phyloP scores from a whole-genome alignment of 1,284 basidiomycete species.

The Coniferiporia sulphurascens region DNA sequence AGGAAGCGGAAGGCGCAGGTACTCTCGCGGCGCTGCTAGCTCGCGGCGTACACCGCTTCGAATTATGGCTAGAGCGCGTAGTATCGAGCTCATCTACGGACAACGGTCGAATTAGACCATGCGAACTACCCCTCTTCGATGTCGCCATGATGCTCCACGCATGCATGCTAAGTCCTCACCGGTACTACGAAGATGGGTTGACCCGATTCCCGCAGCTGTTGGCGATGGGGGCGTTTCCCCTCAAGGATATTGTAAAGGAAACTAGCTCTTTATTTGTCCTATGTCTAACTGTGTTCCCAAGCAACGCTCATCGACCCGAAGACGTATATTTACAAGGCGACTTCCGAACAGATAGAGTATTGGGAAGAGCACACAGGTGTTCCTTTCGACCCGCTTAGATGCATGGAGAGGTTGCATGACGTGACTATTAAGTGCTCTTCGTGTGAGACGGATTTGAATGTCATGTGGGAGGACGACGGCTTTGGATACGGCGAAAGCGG shows the following conservation, averaged over 20 bases:
- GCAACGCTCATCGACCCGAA: not conserved
- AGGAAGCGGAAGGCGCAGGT: not conserved
- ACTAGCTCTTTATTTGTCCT: not conserved
- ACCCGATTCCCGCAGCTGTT: not conserved
- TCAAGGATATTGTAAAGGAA: not conserved
- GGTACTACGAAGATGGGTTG: not conserved
- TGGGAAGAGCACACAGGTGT: not conserved
- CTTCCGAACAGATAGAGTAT: not conserved
- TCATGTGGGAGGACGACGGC: not conserved
- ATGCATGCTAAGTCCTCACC: not conserved
- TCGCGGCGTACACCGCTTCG: not conserved
- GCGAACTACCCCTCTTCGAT: not conserved
- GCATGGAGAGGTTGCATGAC: not conserved
- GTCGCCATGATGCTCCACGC: not conserved
- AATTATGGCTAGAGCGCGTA: not conserved
- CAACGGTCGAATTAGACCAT: not conserved
- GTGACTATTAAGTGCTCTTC: not conserved
- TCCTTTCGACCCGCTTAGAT: not conserved
- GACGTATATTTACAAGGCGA: not conserved
- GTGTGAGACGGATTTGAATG: not conserved
- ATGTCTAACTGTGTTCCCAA: not conserved
- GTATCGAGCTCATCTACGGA: not conserved
- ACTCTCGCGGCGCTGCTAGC: not conserved
- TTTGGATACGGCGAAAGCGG: not conserved
- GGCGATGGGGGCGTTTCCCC: not conserved